These are phyloP conservation scores for Aurifilum marmelostoma DNA, from an alignment of 2,329 filamentous ascomycete genomes.

Conservation along the genomic window DNA sequence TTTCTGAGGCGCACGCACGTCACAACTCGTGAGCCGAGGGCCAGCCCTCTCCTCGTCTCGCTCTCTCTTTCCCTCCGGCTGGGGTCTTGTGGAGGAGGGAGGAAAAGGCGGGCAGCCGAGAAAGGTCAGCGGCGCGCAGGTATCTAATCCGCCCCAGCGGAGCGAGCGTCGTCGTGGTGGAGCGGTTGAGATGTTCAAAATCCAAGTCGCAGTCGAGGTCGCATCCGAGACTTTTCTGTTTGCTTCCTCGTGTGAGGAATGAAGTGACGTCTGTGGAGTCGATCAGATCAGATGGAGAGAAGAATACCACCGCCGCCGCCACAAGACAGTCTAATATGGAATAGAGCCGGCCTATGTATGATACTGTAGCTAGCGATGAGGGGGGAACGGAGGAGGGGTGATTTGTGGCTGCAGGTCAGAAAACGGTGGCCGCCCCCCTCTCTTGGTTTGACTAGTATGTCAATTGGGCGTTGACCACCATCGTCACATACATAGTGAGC, in stretches of 20 bases:
- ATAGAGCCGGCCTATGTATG: neutral
- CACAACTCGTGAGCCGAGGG: neutral
- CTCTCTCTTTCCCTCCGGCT: too few species aligned
- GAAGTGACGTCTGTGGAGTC: slow-evolving; percentile 1
- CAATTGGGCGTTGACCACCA: neutral
- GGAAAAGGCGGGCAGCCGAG: neutral
- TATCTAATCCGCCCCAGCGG: too few species aligned
- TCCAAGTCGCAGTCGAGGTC: neutral
- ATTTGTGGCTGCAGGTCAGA: neutral
- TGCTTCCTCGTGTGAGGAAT: neutral
- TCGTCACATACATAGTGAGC: too few species aligned
- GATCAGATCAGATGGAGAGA: neutral
- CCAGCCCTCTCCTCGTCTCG: neutral
- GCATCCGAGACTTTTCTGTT: neutral
- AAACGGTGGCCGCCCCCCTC: neutral
- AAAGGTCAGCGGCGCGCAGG: neutral
- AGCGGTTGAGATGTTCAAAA: neutral
- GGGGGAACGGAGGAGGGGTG: neutral
- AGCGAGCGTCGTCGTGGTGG: too few species aligned
- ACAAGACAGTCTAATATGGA: neutral
- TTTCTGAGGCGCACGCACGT: slow-evolving; percentile 2
- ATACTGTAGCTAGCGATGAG: neutral
- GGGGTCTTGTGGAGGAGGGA: neutral
- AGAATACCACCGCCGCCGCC: too few species aligned
- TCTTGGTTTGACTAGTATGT: neutral